phyloP scores from a whole-genome alignment of 1,284 basidiomycete genomes.

The Ceratobasidium sp. region DNA sequence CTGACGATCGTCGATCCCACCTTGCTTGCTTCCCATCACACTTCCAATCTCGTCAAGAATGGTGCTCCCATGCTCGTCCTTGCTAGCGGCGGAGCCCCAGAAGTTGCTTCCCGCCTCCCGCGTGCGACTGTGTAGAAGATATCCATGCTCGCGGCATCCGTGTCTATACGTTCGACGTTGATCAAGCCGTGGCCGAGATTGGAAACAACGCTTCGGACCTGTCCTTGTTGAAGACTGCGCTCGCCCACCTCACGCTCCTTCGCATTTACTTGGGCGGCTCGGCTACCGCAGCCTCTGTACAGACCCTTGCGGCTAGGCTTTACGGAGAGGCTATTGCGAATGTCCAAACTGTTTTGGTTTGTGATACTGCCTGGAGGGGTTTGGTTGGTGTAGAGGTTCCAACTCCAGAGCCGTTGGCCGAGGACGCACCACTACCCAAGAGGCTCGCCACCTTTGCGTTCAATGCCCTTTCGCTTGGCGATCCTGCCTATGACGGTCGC shows the following conservation, averaged over 20 bases:
- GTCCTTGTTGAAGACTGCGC: slow-evolving; percentile 56
- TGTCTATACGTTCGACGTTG: slow-evolving; percentile 65
- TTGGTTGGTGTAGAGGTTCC: slow-evolving; percentile 39
- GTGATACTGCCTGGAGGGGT: slow-evolving; percentile 35
- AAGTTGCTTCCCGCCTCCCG: slow-evolving; percentile 64
- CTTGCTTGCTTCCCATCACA: slow-evolving; percentile 69
- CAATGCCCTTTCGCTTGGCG: slow-evolving; percentile 68
- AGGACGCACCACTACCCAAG: slow-evolving; percentile 52
- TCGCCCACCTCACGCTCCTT: slow-evolving; percentile 70
- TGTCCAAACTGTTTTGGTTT: slow-evolving; percentile 22
- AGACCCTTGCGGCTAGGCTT: slow-evolving; percentile 38
- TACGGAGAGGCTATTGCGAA: slow-evolving; percentile 39
- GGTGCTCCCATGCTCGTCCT: slow-evolving; percentile 65
- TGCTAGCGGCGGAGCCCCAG: slow-evolving; percentile 66
- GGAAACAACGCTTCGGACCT: slow-evolving; percentile 45
- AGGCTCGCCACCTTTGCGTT: slow-evolving; percentile 67
- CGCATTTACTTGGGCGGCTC: slow-evolving; percentile 70
- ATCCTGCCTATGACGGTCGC: slow-evolving; percentile 58
- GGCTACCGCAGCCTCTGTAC: slow-evolving; percentile 54
- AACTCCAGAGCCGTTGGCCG: slow-evolving; percentile 23
- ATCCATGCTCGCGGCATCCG: slow-evolving; percentile 59
- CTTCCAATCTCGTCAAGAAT: slow-evolving; percentile 64
- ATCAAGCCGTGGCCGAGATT: slow-evolving; percentile 53
- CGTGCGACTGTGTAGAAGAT: slow-evolving; percentile 52
- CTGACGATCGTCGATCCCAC: slow-evolving; percentile 70